A percentile compares a stretch with the other conserved stretches of the same genome.
These are phyloP conservation scores for Fusarium musae DNA, from an alignment of 2,329 filamentous ascomycete species.

Conservation along the genomic window DNA sequence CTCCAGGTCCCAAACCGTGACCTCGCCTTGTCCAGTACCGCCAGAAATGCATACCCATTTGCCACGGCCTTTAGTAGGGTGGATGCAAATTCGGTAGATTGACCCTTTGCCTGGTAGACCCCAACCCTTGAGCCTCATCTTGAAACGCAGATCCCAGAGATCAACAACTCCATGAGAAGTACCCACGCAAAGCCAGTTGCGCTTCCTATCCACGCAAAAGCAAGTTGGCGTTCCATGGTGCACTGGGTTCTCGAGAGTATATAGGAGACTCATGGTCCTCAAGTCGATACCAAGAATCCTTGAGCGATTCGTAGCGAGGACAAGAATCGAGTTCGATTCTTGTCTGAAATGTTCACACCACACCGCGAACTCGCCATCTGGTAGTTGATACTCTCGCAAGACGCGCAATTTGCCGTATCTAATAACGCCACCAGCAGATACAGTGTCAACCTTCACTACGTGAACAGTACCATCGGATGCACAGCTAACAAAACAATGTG, in stretches of 20 bases:
- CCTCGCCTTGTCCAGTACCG: constrained; percentile 85
- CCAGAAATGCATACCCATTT: constrained; percentile 91
- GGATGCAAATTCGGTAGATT: constrained; percentile 82
- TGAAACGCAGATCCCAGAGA: constrained; percentile 97
- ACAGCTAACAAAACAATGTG: constrained; percentile 91
- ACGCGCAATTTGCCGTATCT: constrained; percentile 83
- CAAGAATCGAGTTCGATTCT: constrained; percentile 82
- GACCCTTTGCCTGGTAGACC: constrained; percentile 82
- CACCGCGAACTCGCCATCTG: constrained; percentile 78
- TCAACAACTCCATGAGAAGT: constrained; percentile 94
- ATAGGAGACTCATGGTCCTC: constrained; percentile 84
- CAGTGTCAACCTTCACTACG: constrained; percentile 81
- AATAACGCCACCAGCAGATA: constrained; percentile 59
- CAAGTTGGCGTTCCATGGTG: constrained; percentile 92
- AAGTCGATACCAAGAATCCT: constrained; percentile 87
- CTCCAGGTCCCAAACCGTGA: constrained; percentile 96
- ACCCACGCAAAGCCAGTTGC: constrained; percentile 90
- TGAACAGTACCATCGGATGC: constrained; percentile 91
- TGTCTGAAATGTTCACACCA: constrained; percentile 94
- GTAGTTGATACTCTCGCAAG: constrained; percentile 84
- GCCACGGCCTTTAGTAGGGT: constrained; percentile 81
- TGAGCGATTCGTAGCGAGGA: constrained; percentile 88
- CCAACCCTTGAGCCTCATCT: constrained; percentile 87
- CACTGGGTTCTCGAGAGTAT: constrained; percentile 84
- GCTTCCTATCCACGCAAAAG: constrained; percentile 86